Evolutionary conservation across 306 rosid genomes (phyloP), one percentile per base, ranked within the genome.

Genomic region (Vigna reflexopilosa): DNA sequence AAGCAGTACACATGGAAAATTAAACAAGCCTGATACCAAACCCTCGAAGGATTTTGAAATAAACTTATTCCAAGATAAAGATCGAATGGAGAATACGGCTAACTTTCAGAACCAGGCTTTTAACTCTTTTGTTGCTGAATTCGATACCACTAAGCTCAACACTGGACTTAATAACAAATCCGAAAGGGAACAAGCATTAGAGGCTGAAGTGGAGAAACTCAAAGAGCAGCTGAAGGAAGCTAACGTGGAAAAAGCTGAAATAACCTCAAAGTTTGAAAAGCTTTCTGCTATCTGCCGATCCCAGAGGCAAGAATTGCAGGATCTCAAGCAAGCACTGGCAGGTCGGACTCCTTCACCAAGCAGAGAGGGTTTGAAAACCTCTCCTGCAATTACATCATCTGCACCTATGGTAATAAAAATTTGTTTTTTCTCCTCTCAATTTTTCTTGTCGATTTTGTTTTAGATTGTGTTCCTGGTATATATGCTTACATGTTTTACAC

Each of bases 211-310:
- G 80, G 96, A 84, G 87, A 89, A 80, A 71, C 86, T 95, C 83
- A 93, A 82, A 77, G 96, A 78, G 78, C 90, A 91, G 88, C 93
- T 95, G 85, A 91, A 86, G 90, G 93, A 87, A 80, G 82, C 74
- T 26, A 85, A 88, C 83, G 19, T 81, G 54, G 93, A 92, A 83
- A 95, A 88, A 82, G 84, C 90, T 80, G 99, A 95, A 89, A 91
- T 95, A 56, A 89, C 93, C 49, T 87, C 94, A 9, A 95, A 95
- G 85, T 95, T 80, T 74, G 99, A 95, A 85, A 95, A 95, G 88
- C 88, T 95, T 45, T 88, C 99, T 68, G 93, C 97, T 42, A 95
- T 95, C 68, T 95, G 99, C 72, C 89, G 99, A 70, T 92, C 99
- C 6, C 99, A 93, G 42, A 87, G 99, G 87, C 99, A 88, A 82